Percentiles rank a stretch among this genome's conserved stretches.
Evolutionary conservation across 1,284 basidiomycete genomes (phyloP).

Genomic region (Sporisorium reilianum): DNA sequence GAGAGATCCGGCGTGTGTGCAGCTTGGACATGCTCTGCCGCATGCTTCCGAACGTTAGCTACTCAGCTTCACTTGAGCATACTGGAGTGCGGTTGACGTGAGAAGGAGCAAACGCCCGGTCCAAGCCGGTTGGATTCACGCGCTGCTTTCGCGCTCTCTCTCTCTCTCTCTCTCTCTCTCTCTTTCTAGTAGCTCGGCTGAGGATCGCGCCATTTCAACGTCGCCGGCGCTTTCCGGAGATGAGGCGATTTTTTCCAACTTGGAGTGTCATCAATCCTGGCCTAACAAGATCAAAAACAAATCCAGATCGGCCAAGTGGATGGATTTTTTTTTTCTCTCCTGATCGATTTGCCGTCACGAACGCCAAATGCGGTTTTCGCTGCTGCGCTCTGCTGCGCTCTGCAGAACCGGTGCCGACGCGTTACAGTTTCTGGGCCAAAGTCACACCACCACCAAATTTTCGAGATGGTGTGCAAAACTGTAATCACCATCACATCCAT

Average conservation of each 20-base stretch:
- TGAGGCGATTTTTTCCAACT: neutral
- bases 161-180: neutral
- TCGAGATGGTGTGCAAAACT: slow-evolving; percentile 23
- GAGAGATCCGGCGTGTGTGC: slow-evolving; percentile 23
- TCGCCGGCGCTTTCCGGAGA: slow-evolving; percentile 31
- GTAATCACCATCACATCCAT: slow-evolving; percentile 36
- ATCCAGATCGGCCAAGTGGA: neutral
- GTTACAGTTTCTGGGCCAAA: slow-evolving; percentile 44
- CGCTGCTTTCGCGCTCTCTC: slow-evolving; percentile 26
- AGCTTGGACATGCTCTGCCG: neutral
- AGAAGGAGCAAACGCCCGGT: slow-evolving; percentile 14
- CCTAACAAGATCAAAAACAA: neutral
- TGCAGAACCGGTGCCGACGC: slow-evolving; percentile 34
- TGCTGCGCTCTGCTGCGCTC: neutral
- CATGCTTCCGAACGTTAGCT: slow-evolving; percentile 10
- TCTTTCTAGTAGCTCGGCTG: slow-evolving; percentile 2
- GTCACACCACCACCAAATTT: slow-evolving; percentile 50
- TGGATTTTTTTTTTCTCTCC: slow-evolving; percentile 4
- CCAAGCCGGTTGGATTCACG: slow-evolving; percentile 45
- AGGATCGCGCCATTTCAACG: slow-evolving; percentile 11
- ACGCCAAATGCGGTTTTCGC: neutral
- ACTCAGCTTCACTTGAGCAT: neutral
- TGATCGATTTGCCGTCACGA: slow-evolving; percentile 7
- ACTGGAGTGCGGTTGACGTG: too few relatives aligned
- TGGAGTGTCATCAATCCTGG: neutral